Conservation (phyloP, 495 filamentous ascomycete genomes). For the Cladorrhinum samala region DNA sequence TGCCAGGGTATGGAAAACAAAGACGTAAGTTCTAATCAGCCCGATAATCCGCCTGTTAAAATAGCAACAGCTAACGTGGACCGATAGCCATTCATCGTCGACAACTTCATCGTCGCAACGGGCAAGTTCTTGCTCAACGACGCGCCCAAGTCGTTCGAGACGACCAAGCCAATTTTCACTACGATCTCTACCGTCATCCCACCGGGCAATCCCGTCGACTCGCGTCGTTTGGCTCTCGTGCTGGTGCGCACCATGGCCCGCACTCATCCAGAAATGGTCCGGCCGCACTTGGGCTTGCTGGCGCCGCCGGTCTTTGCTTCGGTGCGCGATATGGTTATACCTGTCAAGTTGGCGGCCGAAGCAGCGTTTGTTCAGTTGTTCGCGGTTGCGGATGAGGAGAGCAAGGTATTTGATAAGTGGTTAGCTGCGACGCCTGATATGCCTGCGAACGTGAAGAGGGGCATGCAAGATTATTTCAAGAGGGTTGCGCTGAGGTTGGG, state of each 20-base stretch:
- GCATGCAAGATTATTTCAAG: constrained; percentile 98
- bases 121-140: constrained; percentile 84
- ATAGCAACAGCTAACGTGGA: constrained; percentile 8
- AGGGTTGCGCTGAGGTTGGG: constrained; percentile 77
- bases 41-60: neutral
- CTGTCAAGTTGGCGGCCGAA: constrained; percentile 91
- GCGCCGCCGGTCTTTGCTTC: constrained; percentile 80
- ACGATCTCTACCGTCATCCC: constrained; percentile 65
- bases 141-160: constrained; percentile 56
- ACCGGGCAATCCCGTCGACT: constrained; percentile 71
- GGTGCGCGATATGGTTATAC: constrained; percentile 90
- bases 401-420: constrained; percentile 86
- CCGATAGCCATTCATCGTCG: constrained; percentile 66
- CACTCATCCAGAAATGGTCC: constrained; percentile 64
- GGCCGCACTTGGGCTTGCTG: constrained; percentile 71
- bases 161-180: constrained; percentile 71
- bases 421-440: constrained; percentile 54
- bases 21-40: constrained; percentile 48
- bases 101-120: constrained; percentile 88
- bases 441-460: constrained; percentile 65
- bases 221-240: constrained; percentile 81
- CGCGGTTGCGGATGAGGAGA: constrained; percentile 78
- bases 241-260: constrained; percentile 80
- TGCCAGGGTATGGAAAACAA: constrained; percentile 72
- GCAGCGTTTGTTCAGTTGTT: constrained; percentile 95